Evolutionary conservation across 1,284 basidiomycete species (phyloP), one percentile per base, ranked within the genome.

Genomic region (Microbotryomycetes sp.): DNA sequence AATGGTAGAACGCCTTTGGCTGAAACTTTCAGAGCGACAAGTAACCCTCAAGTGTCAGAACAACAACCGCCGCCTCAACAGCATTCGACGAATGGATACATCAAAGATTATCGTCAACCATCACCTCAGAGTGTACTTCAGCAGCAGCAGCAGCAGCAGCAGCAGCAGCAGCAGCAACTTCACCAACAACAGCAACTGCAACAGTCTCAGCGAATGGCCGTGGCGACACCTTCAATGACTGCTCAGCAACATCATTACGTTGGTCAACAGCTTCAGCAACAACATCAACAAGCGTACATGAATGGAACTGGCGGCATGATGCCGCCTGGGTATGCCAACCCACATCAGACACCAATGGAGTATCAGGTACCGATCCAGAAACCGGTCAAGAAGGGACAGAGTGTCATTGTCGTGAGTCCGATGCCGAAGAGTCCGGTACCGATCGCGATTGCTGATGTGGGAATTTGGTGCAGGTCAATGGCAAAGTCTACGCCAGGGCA

Each of bases 401-500:
- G 58, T 49, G 48, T 57, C 1, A 60, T 68, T 30, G 56, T 56
- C 15, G 67, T 61, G n/a, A n/a, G 63, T 49, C 46, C 19, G 29
- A n/a, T 29, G n/a, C n/a, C n/a, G n/a, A n/a, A n/a, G n/a, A n/a
- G n/a, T 19, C 3, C 30, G 42, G 22, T 22, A 19, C 9, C 16
- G 4, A 22, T 48, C 32, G 6, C 23, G 14, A 29, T 31, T 47
- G 2, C 22, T 2, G n/a, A 28, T 30, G 14, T 5, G 16, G 7
- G 6, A 30, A 15, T 30, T 2, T 6, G 26, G 6, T 15, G 22
- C 29, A 67, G 66, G 86, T 92, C 29, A 94, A 94, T 77, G 87
- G 85, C 72, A 86, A 84, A 70, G 76, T 81, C 0, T 96, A 94
- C 68, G 84, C 85, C 25, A 84, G 89, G 1, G 80, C 93, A 1